phyloP scores from a whole-genome alignment of 192 early-diverging fungal species.

The Entomortierella chlamydospora region DNA sequence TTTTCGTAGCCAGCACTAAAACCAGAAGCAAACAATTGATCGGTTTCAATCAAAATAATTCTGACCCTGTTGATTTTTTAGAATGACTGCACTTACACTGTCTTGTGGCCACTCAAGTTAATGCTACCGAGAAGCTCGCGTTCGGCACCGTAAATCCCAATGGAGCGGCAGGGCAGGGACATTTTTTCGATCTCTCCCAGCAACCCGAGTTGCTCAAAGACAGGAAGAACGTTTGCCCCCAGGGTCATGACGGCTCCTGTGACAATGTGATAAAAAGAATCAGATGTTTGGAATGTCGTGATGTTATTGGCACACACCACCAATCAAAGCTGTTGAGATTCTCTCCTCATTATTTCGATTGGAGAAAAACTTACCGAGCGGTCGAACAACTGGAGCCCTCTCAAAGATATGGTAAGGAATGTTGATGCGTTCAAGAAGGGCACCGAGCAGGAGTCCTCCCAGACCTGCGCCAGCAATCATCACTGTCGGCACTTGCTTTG shows the following conservation, averaged over 20 bases:
- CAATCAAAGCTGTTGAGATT: neutral
- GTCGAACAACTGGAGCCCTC: neutral
- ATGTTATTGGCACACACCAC: neutral
- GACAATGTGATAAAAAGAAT: too few relatives aligned
- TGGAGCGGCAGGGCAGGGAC: neutral
- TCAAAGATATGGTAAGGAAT: conserved; percentile 14
- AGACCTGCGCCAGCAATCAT: conserved; percentile 17
- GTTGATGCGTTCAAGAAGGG: neutral
- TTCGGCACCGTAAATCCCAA: neutral
- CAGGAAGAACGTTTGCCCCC: conserved; percentile 2
- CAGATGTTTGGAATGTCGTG: neutral
- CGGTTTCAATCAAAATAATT: too few relatives aligned
- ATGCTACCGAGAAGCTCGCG: neutral
- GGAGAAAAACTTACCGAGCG: conserved; percentile 3
- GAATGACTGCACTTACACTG: conserved; percentile 5
- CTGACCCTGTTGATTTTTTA: too few relatives aligned
- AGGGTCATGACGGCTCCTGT: conserved; percentile 9
- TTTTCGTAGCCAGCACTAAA: conserved; percentile 7
- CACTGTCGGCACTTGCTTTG: neutral
- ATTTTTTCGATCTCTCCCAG: neutral
- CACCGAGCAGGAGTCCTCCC: conserved; percentile 4
- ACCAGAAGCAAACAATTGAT: neutral
- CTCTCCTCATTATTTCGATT: neutral
- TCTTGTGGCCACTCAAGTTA: neutral
- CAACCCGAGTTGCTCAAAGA: conserved; percentile 21